phyloP scores from a whole-genome alignment of 306 rosid species.

The Prunus fruticosa region DNA sequence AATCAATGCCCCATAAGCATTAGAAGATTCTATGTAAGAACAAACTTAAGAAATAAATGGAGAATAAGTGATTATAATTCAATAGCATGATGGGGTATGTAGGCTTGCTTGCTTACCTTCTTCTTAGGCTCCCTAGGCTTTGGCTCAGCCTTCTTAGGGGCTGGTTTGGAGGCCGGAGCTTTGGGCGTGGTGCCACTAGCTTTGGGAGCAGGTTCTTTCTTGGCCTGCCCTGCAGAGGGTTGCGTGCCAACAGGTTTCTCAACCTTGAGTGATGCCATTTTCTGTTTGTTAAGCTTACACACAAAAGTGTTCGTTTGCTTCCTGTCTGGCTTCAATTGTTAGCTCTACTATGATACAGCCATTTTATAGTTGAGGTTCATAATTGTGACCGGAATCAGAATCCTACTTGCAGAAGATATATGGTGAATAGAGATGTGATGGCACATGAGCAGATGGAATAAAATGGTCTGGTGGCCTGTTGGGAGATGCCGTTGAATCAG shows the following conservation, averaged over 20 bases:
- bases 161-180: conserved; percentile 53
- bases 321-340: conserved; percentile 29
- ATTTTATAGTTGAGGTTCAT: conserved; percentile 48
- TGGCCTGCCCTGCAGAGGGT: conserved; percentile 31
- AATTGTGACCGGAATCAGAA: conserved; percentile 23
- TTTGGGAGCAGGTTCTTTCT: conserved; percentile 43
- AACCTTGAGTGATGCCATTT: conserved; percentile 62
- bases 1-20: not conserved
- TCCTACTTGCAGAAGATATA: not conserved
- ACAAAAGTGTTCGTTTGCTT: conserved; percentile 6
- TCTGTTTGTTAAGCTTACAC: not conserved
- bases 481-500: conserved; percentile 40
- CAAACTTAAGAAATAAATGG: not conserved
- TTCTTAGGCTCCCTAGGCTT: conserved; percentile 51
- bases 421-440: conserved; percentile 18
- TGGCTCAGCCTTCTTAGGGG: conserved; percentile 56
- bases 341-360: conserved; percentile 7
- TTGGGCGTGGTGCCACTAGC: conserved; percentile 38
- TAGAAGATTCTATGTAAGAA: not conserved
- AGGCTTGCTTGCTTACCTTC: conserved; percentile 39
- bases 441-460: conserved; percentile 40
- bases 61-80: too few species aligned
- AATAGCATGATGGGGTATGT: not conserved
- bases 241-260: conserved; percentile 47
- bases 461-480: conserved; percentile 23